These are phyloP conservation scores for Leishmania amazonensis DNA, from an alignment of 208 protist species.

Conservation along the genomic window DNA sequence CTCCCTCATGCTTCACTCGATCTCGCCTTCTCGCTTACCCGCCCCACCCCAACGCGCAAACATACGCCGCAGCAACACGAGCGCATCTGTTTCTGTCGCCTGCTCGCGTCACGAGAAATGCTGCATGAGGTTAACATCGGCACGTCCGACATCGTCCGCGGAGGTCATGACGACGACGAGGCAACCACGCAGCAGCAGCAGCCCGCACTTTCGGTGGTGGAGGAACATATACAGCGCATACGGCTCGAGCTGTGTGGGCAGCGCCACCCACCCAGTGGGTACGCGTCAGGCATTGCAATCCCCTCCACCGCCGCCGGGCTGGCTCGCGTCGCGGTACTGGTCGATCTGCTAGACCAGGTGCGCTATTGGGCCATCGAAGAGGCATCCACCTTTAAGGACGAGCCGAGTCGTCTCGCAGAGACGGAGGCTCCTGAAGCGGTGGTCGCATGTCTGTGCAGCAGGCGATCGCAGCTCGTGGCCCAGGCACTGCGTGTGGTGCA, in stretches of 20 bases:
- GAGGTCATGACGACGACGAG: neutral
- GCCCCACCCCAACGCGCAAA: neutral
- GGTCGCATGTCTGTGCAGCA: conserved; percentile 39
- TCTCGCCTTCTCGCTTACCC: neutral
- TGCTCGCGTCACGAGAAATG: neutral
- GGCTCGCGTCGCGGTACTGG: conserved; percentile 32
- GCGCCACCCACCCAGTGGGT: conserved; percentile 12
- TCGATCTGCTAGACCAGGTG: conserved; percentile 65
- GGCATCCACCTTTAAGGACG: conserved; percentile 37
- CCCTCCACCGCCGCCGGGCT: conserved; percentile 36
- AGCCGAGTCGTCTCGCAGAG: conserved; percentile 65
- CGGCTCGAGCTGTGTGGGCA: conserved; percentile 23
- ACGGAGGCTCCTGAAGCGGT: conserved; percentile 57
- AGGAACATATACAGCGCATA: conserved; percentile 30
- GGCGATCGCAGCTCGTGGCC: conserved; percentile 49
- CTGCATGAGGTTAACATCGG: conserved; percentile 46
- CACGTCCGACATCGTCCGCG: conserved; percentile 20
- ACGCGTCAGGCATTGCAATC: conserved; percentile 17
- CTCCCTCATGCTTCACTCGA: neutral
- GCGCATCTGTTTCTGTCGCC: neutral
- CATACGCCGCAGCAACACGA: neutral
- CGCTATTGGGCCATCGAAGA: conserved; percentile 80
- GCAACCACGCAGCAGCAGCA: conserved; percentile 9
- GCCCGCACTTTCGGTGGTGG: conserved; percentile 24
- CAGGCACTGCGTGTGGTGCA: conserved; percentile 46